Evolutionary conservation across 148 eudicot genomes (phyloP).

Genomic region (Rhododendron henanense): DNA sequence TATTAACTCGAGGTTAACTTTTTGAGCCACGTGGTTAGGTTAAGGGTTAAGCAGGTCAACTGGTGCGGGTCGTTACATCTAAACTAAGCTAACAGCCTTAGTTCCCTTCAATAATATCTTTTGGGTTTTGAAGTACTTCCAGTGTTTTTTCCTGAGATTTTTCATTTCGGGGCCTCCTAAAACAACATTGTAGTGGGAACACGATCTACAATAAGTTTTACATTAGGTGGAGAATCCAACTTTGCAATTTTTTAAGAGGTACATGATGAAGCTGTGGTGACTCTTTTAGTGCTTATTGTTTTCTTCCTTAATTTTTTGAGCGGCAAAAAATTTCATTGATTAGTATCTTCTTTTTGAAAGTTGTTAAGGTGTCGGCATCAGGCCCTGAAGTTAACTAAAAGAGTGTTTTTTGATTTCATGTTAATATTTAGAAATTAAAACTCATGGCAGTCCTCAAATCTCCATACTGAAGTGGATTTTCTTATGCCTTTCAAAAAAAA

Average conservation of each 20-base stretch:
- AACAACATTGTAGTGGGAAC: background rate
- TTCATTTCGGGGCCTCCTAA: background rate
- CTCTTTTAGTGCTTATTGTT: background rate
- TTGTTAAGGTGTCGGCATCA: background rate
- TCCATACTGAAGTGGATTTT: background rate
- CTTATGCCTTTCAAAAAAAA: no score
- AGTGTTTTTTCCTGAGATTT: background rate
- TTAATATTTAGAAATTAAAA: background rate
- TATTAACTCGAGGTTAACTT: no score
- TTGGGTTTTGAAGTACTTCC: background rate
- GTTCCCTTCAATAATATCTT: background rate
- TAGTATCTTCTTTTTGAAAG: background rate
- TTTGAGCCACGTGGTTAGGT: no score
- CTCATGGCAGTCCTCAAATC: background rate
- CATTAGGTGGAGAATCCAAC: no score
- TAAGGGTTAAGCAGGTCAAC: background rate
- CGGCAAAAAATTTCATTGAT: background rate
- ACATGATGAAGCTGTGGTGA: background rate
- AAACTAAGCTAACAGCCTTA: no score
- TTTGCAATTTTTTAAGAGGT: background rate
- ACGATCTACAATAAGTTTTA: background rate
- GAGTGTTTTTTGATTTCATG: background rate
- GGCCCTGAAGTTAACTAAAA: no score
- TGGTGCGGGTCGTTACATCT: background rate
- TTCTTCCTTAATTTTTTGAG: background rate